Evolutionary conservation across 202 grass and related monocot genomes (phyloP), one percentile per base, ranked within the genome.

Genomic region (Panicum hallii): DNA sequence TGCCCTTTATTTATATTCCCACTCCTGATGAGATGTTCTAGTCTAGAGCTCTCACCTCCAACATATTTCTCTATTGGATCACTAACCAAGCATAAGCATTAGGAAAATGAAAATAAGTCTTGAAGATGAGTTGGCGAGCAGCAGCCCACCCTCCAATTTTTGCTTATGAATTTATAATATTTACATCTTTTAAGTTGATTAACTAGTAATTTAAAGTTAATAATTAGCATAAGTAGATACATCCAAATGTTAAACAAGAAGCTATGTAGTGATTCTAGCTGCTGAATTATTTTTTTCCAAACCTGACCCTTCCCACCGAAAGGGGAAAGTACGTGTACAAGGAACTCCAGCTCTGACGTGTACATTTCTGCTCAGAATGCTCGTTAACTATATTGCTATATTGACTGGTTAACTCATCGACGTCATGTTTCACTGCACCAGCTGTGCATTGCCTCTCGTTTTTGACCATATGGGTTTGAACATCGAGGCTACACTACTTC

Each of bases 371-470:
- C 19, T 23, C 5, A 42, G 73, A 75, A 58, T 22, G 19, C 22
- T 58, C 36, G 17, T 20, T 75, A 26, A 26, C 26, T 26, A 9
- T 5, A 43, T 42, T 74, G 70, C 26, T 26, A 9, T 5, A 43
- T 42, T 74, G 70, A 74, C 70, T 53, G 26, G 28, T 34, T 74
- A 53, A 74, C 47, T 74, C 70, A 20, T 73, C 70, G 26, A 19
- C 15, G 3, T 34, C 30, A 36, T 23, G 5, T 75, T 48, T 30
- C 11, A 58, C 32, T 42, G 9, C 52, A 75, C 34, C 36, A 43
- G 11, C 23, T 44, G 11, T 19, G 70, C 70, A 34, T 52, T 1
- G 23, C 26, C 8, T 4, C 47, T 46, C 56, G 22, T 41, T 63
- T 47, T 47, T 47, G 75, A 63, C 75, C 56, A 47, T 41, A 63